A percentile compares a stretch with the other conserved stretches of the same genome.
phyloP scores from a whole-genome alignment of 176 grass and related monocot species.

The Aegilops speltoides region DNA sequence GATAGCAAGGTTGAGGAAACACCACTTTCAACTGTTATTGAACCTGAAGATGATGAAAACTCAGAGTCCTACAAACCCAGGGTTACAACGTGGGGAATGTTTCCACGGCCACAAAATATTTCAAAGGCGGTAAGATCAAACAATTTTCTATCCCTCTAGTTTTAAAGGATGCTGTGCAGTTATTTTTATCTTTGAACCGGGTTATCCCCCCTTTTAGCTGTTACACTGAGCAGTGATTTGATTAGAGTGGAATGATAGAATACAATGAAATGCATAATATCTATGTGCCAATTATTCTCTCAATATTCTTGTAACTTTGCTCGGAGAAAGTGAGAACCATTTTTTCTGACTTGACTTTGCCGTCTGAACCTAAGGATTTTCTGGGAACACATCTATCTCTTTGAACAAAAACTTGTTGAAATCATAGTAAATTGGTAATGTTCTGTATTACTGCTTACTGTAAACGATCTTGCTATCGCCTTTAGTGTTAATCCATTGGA shows the following conservation, averaged over 20 bases:
- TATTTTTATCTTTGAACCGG: neutral
- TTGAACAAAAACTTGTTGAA: neutral
- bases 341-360: neutral
- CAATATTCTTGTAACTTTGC: neutral
- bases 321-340: neutral
- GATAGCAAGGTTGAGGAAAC: conserved; percentile 11
- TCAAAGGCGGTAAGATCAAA: conserved; percentile 51
- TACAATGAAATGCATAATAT: neutral
- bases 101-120: conserved; percentile 53
- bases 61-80: conserved; percentile 39
- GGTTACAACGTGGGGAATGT: conserved; percentile 55
- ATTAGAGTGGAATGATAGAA: neutral
- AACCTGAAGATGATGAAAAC: conserved; percentile 21
- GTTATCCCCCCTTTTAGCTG: neutral
- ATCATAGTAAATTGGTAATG: neutral
- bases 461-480: neutral
- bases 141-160: neutral
- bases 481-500: neutral
- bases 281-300: neutral
- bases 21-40: conserved; percentile 26
- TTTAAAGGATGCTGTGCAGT: neutral
- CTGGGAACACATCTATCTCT: neutral
- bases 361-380: conserved; percentile 1
- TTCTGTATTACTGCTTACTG: neutral
- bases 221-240: neutral